Percentiles rank a stretch among this genome's conserved stretches.
Conservation (phyloP, 306 rosid genomes). For the Castanea mollissima region DNA sequence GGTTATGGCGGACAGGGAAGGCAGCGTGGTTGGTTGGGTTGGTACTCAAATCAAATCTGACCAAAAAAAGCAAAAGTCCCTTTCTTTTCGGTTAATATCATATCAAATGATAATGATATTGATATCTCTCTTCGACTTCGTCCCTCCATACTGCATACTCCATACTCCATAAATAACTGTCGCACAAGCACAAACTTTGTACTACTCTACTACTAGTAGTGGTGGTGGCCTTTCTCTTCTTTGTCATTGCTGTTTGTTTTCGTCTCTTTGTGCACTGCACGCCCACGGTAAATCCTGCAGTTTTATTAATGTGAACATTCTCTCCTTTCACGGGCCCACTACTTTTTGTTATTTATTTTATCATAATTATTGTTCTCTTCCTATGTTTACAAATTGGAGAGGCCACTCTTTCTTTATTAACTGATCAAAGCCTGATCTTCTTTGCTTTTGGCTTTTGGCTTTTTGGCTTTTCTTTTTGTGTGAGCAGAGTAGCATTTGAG, state of each 20-base stretch:
- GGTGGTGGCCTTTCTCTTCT: neutral
- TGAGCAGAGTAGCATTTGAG: neutral
- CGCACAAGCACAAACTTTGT: too few species aligned
- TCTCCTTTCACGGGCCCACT: neutral
- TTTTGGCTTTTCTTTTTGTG: constrained; percentile 3
- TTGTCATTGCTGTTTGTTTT: constrained; percentile 12
- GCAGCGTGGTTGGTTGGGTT: constrained; percentile 7
- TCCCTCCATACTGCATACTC: too few species aligned
- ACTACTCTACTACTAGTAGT: too few species aligned
- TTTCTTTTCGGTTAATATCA: neutral
- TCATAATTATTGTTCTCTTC: neutral
- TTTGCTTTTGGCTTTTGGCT: too few species aligned
- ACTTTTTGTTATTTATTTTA: neutral
- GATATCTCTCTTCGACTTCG: too few species aligned
- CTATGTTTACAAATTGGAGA: constrained; percentile 3
- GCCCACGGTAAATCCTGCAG: constrained; percentile 4
- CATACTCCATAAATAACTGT: too few species aligned
- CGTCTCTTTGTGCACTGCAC: neutral
- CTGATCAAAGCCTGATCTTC: neutral
- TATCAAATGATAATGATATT: too few species aligned
- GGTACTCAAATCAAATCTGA: neutral
- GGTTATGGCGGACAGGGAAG: constrained; percentile 4
- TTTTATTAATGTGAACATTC: constrained; percentile 11
- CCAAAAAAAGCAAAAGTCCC: constrained; percentile 20
- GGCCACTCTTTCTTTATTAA: neutral